These are phyloP conservation scores for Actinomucor elegans DNA, from an alignment of 371 early-diverging fungal species.

Conservation along the genomic window DNA sequence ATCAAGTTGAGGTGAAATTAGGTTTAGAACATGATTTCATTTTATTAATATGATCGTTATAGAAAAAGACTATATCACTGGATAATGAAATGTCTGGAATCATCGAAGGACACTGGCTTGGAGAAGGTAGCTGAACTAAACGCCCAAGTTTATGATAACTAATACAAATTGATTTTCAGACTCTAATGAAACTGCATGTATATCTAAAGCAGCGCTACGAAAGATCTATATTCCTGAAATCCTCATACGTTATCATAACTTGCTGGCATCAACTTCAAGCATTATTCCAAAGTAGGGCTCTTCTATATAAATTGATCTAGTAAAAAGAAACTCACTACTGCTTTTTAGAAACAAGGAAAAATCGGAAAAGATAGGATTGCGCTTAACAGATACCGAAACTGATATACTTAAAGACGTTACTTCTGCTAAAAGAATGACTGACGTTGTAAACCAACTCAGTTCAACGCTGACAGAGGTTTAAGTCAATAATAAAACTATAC, in stretches of 20 bases:
- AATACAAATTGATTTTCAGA: too few relatives aligned
- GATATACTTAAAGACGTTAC: conserved; percentile 5
- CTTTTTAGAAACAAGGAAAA: conserved; percentile 1
- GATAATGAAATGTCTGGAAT: conserved; percentile 1
- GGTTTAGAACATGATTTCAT: neutral
- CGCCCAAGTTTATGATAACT: too few relatives aligned
- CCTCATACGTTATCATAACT: conserved; percentile 13
- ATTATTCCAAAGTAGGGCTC: conserved; percentile 6
- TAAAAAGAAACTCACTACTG: neutral
- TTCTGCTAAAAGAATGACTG: conserved; percentile 6
- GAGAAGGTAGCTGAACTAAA: neutral
- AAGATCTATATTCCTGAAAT: conserved; percentile 14
- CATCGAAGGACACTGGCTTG: conserved; percentile 13
- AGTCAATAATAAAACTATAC: too few relatives aligned
- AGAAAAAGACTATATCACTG: conserved; percentile 1
- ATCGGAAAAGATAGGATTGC: neutral
- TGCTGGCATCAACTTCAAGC: neutral
- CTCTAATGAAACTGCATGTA: neutral
- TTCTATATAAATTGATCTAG: neutral
- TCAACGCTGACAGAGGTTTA: conserved; percentile 6
- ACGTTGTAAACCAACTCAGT: conserved; percentile 11
- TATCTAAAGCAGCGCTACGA: conserved; percentile 4
- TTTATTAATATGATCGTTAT: neutral
- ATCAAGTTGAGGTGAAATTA: neutral
- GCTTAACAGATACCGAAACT: neutral